Evolutionary conservation across 2,329 filamentous ascomycete species (phyloP), one percentile per base, ranked within the genome.

Genomic region (Fusarium sp.): DNA sequence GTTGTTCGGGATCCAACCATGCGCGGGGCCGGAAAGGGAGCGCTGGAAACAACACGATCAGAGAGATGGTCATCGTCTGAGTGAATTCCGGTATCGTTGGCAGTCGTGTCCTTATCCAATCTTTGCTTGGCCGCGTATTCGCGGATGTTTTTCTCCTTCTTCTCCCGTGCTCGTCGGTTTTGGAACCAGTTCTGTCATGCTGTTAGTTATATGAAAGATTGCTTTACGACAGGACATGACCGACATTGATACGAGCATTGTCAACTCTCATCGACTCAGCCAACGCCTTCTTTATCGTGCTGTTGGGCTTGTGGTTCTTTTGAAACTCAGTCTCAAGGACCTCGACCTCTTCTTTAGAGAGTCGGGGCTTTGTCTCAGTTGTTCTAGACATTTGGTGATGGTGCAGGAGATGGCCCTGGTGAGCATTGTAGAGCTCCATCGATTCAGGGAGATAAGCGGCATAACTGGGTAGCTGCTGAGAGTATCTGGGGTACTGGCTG

Each of bases 101-200:
- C 70, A 31, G 65, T 66, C 31, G 74, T 74, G 19, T 79, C 76
- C 65, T 80, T 81, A 58, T 82, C 79, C 21, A 76, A 60, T 61
- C 75, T 75, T 54, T 81, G 80, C 55, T 75, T 78, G 37, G 79
- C 80, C 39, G 81, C 79, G 56, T 81, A 81, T 62, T 81, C 79
- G 34, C 78, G 77, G 44, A 81, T 81, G 51, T 88, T 89, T 74
- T 84, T 86, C 76, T 89, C 86, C 75, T 90, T 88, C 84, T 89
- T 89, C 67, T 87, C 87, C 78, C 89, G 87, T 55, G 89, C 88
- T 53, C 89, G 84, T 62, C 89, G 82, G 75, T 91, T 91, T 71
- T 91, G 89, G 74, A 91, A 91, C 89, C 89, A 91, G 75, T 91
- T 91, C 88, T 90, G 54, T 12, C 14, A 44, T 13, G n/a, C 18